Base-by-base conservation (phyloP, 331 rosid genomes). In the Phaseolus coccineus region DNA sequence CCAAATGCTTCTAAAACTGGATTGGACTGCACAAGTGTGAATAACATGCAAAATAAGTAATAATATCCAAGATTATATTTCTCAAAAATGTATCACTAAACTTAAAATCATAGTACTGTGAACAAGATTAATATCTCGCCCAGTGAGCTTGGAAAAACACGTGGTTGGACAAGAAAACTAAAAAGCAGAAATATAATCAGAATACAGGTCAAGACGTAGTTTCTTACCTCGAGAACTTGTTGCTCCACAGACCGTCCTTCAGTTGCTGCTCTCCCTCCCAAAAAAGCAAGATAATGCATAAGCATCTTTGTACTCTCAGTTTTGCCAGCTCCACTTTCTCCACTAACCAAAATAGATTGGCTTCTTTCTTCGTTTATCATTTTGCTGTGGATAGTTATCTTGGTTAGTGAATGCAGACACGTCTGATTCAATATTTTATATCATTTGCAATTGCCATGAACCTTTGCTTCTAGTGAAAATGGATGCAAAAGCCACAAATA, bases 281-380 rank as follows among this genome's bases (percentile, higher is more conserved):
- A 87, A 77, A 59, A 84, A 73, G 99, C 99, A 89, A 96, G 98
- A 84, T 96, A 96, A 28, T 86, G 91, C 99, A 96, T 96, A 82
- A 96, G 99, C 99, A 96, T 91, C 88, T 96, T 96, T 47, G 99
- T 96, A 69, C 99, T 91, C 78, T 96, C 99, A 35, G 99, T 96
- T 90, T 96, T 96, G 30, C 99, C 99, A n/a, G 99, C 98, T 84
- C 99, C 99, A 90, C 98, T 96, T 87, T 96, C 99, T 80, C 99
- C 98, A 84, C 98, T 96, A 46, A 96, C 99, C 87, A 96, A 87
- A 89, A 96, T 96, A 78, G 98, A 71, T 89, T 96, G 99, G 85
- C 99, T 93, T 59, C 16, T 39, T 84, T 24, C 87, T 55, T 86
- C 89, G 8, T 74, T 80, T 81, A 86, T 81, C 87, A 86, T 86